Conservation (phyloP, 805 yeast species). For the Ogataea neopini region DNA sequence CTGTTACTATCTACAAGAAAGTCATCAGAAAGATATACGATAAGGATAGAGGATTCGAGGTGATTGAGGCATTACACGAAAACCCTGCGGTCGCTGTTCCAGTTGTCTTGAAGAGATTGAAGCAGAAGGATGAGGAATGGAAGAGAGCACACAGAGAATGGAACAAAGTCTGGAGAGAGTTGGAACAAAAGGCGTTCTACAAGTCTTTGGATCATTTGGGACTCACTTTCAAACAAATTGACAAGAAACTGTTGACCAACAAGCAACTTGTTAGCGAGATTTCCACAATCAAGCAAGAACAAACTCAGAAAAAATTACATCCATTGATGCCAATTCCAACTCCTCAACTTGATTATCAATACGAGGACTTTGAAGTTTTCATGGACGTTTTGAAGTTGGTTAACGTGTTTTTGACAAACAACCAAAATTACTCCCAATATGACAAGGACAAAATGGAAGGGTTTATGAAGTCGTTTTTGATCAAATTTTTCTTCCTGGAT, state of each 20-base stretch:
- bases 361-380: slow-evolving; percentile 67
- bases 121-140: slow-evolving; percentile 99
- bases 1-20: slow-evolving; percentile 88
- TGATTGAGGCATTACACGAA: slow-evolving; percentile 92
- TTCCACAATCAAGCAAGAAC: slow-evolving; percentile 89
- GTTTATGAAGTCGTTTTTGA: slow-evolving; percentile 68
- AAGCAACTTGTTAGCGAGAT: slow-evolving; percentile 90
- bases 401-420: slow-evolving; percentile 62
- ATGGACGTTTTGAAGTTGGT: slow-evolving; percentile 72
- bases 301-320: slow-evolving; percentile 78
- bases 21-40: slow-evolving; percentile 91
- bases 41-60: slow-evolving; percentile 93
- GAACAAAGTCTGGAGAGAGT: slow-evolving; percentile 98
- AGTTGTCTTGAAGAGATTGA: slow-evolving; percentile 84
- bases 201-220: slow-evolving; percentile 96
- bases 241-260: slow-evolving; percentile 85
- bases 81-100: slow-evolving; percentile 96
- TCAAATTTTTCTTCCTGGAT: slow-evolving; percentile 68
- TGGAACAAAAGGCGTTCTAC: slow-evolving; percentile 92
- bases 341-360: slow-evolving; percentile 57
- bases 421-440: slow-evolving; percentile 72
- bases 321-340: slow-evolving; percentile 89
- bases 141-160: slow-evolving; percentile 96
- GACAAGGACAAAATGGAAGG: slow-evolving; percentile 78
- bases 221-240: slow-evolving; percentile 93